phyloP scores from a whole-genome alignment of 2,329 filamentous ascomycete genomes.

The Fusarium sp. region DNA sequence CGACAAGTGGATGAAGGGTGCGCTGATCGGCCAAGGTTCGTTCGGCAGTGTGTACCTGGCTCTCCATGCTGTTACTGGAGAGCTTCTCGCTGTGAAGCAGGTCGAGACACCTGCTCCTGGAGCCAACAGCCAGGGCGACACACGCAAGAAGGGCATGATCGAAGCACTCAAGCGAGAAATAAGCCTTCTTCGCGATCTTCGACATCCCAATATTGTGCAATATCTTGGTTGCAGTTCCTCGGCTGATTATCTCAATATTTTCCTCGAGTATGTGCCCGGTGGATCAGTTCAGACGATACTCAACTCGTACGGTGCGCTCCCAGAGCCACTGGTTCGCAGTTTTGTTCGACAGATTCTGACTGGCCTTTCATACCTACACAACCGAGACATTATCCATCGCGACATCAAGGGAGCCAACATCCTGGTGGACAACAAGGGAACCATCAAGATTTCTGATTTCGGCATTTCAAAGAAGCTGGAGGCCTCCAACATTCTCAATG shows the following conservation, averaged over 20 bases:
- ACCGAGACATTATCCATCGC: conserved; percentile 94
- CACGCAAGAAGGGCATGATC: conserved; percentile 97
- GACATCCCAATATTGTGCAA: conserved; percentile 97
- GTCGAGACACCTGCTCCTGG: conserved; percentile 87
- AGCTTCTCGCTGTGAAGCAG: conserved; percentile 98
- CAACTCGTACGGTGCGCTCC: conserved; percentile 95
- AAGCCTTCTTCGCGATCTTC: conserved; percentile 88
- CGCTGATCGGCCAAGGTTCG: conserved; percentile 94
- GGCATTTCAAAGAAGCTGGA: conserved; percentile 98
- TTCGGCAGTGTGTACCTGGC: conserved; percentile 97
- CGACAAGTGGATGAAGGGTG: conserved; percentile 99
- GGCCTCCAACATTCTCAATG: conserved; percentile 82
- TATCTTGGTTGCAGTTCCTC: conserved; percentile 96
- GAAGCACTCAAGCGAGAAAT: conserved; percentile 97
- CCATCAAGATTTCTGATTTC: conserved; percentile 99
- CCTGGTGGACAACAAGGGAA: conserved; percentile 97
- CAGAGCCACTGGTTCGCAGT: conserved; percentile 92
- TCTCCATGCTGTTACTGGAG: conserved; percentile 93
- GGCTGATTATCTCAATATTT: conserved; percentile 95
- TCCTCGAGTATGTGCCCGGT: conserved; percentile 97
- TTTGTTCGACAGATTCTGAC: conserved; percentile 96
- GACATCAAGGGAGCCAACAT: conserved; percentile 99
- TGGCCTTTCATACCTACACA: conserved; percentile 92
- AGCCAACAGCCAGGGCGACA: conserved; percentile 81
- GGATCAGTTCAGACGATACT: conserved; percentile 98